Base-by-base conservation (phyloP, 164 flowering plant genomes). In the Vitis rotundifolia region DNA sequence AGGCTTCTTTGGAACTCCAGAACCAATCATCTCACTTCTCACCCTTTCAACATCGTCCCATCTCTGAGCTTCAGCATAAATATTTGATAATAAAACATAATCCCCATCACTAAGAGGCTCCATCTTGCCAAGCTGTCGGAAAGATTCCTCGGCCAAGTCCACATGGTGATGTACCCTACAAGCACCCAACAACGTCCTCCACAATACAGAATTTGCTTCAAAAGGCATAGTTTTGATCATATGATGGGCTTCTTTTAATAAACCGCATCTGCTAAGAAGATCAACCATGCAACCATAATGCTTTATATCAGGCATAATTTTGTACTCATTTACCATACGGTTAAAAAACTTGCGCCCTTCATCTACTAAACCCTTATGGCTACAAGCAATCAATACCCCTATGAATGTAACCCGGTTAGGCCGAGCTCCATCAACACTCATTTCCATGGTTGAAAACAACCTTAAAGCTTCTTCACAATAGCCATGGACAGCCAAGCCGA, bases 221-320 rank as follows among this genome's bases (percentile, higher is more conserved):
- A 76, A 66, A 2, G 85, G 81, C 83, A 79, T 78, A 37, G 74
- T 69, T 61, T 77, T 66, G 63, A 84, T 81, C 61, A 81, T 64
- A 5, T 72, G 14, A 19, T 58, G 59, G 22, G 90, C 87, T 54
- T 87, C 90, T 47, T 80, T 62, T 44, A 86, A 47, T 72, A 78
- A 70, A 15, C 86, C 91, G 68, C 73, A 67, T 69, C 87, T 79
- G 68, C 86, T 76, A 1, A 83, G 72, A 37, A 87, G 80, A 80
- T 85, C 91, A 67, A 84, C 85, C 85, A 86, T 81, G 83, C 88
- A 86, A 8, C 90, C 90, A 60, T 76, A 79, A 64, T 83, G 90
- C 76, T 83, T 81, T 18, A 84, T 52, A 51, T 80, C 83, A 47
- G 88, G 86, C 62, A 28, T 49, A 26, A 87, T 84, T 19, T 71